A percentile compares a stretch with the other conserved stretches of the same genome.
phyloP scores from a whole-genome alignment of 306 rosid species.

The Medicago ruthenica region DNA sequence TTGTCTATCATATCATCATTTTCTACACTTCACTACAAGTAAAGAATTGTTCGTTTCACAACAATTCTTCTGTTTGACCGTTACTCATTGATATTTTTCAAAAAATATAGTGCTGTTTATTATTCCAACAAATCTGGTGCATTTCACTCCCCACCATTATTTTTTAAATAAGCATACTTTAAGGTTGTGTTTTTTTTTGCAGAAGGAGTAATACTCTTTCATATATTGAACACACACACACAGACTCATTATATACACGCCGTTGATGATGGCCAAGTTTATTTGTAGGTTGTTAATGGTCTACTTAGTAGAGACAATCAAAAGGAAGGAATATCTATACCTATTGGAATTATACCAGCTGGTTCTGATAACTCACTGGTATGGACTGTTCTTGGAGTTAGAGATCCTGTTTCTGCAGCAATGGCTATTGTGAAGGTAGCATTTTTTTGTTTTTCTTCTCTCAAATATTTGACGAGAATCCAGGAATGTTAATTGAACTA shows the following conservation, averaged over 20 bases:
- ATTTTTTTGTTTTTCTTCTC: constrained; percentile 24
- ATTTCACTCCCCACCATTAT: constrained; percentile 15
- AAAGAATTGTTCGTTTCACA: constrained; percentile 23
- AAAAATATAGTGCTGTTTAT: constrained; percentile 13
- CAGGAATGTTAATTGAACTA: constrained; percentile 19
- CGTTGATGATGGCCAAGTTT: constrained; percentile 15
- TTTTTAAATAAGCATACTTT: constrained; percentile 6
- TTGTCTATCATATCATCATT: constrained; percentile 21
- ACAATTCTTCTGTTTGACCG: constrained; percentile 14
- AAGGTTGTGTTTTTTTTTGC: constrained; percentile 5
- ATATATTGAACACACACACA: constrained; percentile 16
- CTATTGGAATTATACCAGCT: constrained; percentile 98
- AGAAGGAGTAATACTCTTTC: constrained; percentile 28
- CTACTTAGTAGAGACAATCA: constrained; percentile 94
- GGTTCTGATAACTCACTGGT: constrained; percentile 98
- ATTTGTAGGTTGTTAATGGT: constrained; percentile 93
- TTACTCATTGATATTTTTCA: constrained; percentile 32
- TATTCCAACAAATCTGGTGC: constrained; percentile 15
- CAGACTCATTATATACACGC: neutral
- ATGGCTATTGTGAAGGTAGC: constrained; percentile 97
- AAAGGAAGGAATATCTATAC: constrained; percentile 97
- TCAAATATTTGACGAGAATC: constrained; percentile 30
- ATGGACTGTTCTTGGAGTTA: constrained; percentile 99
- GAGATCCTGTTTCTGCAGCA: constrained; percentile 97
- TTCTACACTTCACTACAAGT: constrained; percentile 13